phyloP scores from a whole-genome alignment of 75 land plant species.

The Sequoiadendron giganteum region DNA sequence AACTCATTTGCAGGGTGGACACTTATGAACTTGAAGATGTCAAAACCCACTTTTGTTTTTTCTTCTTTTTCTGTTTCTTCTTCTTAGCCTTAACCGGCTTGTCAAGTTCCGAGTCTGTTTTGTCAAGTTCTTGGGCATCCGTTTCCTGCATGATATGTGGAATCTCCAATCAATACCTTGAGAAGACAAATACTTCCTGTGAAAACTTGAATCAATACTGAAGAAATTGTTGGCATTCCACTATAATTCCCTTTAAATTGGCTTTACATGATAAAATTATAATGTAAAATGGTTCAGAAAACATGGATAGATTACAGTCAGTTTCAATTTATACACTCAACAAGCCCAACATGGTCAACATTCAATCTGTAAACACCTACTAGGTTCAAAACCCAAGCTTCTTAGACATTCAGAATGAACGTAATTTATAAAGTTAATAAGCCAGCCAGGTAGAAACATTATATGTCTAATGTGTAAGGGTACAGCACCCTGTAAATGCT shows the following conservation, averaged over 20 bases:
- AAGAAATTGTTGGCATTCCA: background rate
- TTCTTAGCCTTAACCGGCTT: constrained; percentile 5
- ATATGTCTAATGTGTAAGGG: no score
- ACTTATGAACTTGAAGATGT: background rate
- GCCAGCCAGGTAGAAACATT: background rate
- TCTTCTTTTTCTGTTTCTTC: constrained; percentile 12
- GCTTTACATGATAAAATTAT: background rate
- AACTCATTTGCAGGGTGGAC: background rate
- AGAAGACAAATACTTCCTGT: background rate
- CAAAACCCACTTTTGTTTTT: background rate
- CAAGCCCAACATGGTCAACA: background rate
- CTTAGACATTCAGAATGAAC: background rate
- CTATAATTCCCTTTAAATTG: background rate
- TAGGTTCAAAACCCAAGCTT: background rate
- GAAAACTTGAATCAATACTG: background rate
- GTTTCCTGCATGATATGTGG: background rate
- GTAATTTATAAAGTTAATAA: background rate
- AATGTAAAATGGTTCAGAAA: background rate
- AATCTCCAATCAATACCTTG: background rate
- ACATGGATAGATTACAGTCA: background rate
- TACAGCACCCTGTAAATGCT: no score
- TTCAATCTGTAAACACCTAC: background rate
- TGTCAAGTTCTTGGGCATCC: background rate
- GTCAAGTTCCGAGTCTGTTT: background rate
- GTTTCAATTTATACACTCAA: background rate